A percentile compares a stretch with the other conserved stretches of the same genome.
Evolutionary conservation across 768 basidiomycete genomes (phyloP).

Genomic region (Glaciozyma martinii): DNA sequence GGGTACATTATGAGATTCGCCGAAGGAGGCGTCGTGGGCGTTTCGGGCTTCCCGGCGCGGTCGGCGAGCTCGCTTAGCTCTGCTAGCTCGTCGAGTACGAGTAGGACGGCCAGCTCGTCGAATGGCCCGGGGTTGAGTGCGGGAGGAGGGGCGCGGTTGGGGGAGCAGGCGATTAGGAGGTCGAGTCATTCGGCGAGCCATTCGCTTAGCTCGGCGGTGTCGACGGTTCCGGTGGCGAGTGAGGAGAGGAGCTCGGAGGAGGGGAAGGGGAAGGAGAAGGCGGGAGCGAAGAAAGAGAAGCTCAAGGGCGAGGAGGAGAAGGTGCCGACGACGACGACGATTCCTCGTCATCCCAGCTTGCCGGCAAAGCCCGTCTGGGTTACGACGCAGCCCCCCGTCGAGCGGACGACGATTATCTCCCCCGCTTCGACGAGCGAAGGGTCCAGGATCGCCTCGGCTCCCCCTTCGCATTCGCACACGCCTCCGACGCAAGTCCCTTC

Average conservation of each 20-base stretch:
- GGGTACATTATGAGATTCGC: conserved; percentile 31
- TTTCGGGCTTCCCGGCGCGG: background rate
- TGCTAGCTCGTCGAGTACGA: background rate
- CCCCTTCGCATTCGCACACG: background rate
- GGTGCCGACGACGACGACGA: background rate
- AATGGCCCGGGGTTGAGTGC: background rate
- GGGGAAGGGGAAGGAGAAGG: background rate
- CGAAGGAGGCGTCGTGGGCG: conserved; percentile 16
- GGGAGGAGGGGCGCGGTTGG: no score
- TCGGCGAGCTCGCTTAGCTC: background rate
- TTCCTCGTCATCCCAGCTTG: conserved; percentile 18
- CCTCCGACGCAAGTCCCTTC: background rate
- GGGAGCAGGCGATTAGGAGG: background rate
- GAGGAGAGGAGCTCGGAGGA: conserved; percentile 3
- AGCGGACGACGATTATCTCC: background rate
- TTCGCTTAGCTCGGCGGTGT: conserved; percentile 3
- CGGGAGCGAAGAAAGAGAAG: background rate
- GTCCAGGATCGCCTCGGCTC: background rate
- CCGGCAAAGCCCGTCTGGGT: conserved; percentile 25
- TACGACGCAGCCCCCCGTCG: conserved; percentile 1
- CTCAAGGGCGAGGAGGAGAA: background rate
- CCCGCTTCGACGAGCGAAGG: background rate
- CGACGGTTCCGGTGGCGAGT: background rate
- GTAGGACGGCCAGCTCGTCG: background rate
- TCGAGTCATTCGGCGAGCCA: conserved; percentile 8